Base-by-base conservation (phyloP, 163 green algal species). In the Scenedesmus sp. region DNA sequence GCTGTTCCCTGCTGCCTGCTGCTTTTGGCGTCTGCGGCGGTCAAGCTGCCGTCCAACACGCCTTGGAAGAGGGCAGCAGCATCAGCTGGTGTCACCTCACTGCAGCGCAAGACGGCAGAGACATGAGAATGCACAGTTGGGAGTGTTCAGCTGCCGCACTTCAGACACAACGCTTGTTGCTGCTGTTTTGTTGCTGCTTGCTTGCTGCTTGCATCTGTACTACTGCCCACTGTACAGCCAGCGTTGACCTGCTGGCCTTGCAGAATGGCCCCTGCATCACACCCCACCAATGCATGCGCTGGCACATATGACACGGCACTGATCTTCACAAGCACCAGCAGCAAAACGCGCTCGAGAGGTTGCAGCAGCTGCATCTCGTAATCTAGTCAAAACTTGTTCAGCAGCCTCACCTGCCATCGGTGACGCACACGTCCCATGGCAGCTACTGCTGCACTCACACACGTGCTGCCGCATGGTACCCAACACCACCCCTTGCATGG, bases 31-130 rank as follows among this genome's bases (percentile, higher is more conserved):
- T 59, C 30, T 76, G 65, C 65, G 30, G 7, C 26, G 3, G 46
- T 43, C 37, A 26, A n/a, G 42, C 24, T 59, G 42, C 85, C 68
- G 59, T 49, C 4, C 0, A 68, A 2, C 30, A 90, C 13, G 33
- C 72, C 72, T 59, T 85, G 22, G 43, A 91, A 91, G 24, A 91
- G 24, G 1, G 51, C 35, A 44, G 20, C 26, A 20, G 73, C 73
- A 30, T 87, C 76, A 35, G 87, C 51, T 78, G 49, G 20, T 7
- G 86, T 61, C 33, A 90, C 35, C 4, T 30, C 53, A 42, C 86
- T 86, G 86, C 53, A 90, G 42, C 16, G 16, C 68, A 83, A 35
- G 1, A 56, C 68, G 44, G 24, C 84, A 83, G 68, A 9, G 72
- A 40, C 42, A 59, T 59, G 12, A 56, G 35, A 33, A 80, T 81